Evolutionary conservation across 176 grass and related monocot genomes (phyloP).

Genomic region (Paspalum notatum): DNA sequence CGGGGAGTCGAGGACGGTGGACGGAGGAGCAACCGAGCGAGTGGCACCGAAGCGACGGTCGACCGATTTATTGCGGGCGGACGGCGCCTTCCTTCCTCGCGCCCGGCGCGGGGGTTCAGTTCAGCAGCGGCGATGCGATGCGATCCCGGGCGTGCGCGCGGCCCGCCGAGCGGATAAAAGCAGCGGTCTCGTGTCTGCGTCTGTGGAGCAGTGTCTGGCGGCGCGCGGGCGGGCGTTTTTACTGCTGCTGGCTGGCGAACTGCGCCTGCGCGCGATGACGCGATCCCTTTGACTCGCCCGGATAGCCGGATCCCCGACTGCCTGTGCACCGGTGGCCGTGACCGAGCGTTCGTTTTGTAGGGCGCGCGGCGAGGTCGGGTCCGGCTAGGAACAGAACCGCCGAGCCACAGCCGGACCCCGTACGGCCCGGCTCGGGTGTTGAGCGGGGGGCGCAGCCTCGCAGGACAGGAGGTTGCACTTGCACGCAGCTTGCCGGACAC

Average conservation of each 20-base stretch:
- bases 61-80: neutral
- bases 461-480: too few relatives aligned
- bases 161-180: neutral
- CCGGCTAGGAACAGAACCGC: too few relatives aligned
- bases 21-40: neutral
- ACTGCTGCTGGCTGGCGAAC: neutral
- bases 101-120: neutral
- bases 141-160: neutral
- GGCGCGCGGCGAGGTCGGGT: too few relatives aligned
- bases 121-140: neutral
- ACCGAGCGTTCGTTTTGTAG: too few relatives aligned
- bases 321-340: too few relatives aligned
- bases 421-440: neutral
- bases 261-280: constrained; percentile 12
- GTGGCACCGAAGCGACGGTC: neutral
- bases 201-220: too few relatives aligned
- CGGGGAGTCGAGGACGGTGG: neutral
- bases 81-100: neutral
- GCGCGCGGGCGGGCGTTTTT: neutral
- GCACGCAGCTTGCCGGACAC: neutral
- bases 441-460: too few relatives aligned
- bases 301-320: neutral
- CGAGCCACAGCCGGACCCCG: too few relatives aligned
- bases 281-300: constrained; percentile 18
- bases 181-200: neutral